Percentiles rank a stretch among this genome's conserved stretches.
Evolutionary conservation across 176 grass and related monocot genomes (phyloP).

Genomic region (Musa beccarii): DNA sequence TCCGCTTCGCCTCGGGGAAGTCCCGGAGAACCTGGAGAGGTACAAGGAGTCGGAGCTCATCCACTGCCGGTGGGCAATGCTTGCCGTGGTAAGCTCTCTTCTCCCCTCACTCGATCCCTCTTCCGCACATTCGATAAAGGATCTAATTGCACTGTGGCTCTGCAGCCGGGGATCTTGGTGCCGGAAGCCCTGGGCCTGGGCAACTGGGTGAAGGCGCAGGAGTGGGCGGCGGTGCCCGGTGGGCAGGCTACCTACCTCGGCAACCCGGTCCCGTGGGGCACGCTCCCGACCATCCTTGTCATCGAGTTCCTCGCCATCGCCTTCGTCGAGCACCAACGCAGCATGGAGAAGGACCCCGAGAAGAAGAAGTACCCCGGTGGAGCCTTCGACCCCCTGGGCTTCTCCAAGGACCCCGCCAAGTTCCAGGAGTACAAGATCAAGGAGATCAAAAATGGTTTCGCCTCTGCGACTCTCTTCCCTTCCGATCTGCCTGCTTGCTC

Average conservation of each 20-base stretch:
- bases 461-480: not conserved
- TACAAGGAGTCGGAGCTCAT: slow-evolving; percentile 99
- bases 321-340: slow-evolving; percentile 98
- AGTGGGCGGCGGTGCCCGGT: slow-evolving; percentile 84
- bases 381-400: slow-evolving; percentile 96
- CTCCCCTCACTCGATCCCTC: not conserved
- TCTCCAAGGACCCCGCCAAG: slow-evolving; percentile 95
- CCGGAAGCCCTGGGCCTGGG: slow-evolving; percentile 88
- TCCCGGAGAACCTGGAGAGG: slow-evolving; percentile 91
- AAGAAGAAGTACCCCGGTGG: slow-evolving; percentile 99
- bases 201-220: slow-evolving; percentile 99
- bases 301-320: slow-evolving; percentile 96
- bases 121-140: not conserved
- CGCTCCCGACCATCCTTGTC: slow-evolving; percentile 73
- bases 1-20: slow-evolving; percentile 62
- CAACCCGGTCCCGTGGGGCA: slow-evolving; percentile 84
- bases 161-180: slow-evolving; percentile 73
- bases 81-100: slow-evolving; percentile 48
- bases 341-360: slow-evolving; percentile 99
- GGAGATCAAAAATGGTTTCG: slow-evolving; percentile 94
- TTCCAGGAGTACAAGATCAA: slow-evolving; percentile 95
- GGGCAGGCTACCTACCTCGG: slow-evolving; percentile 89
- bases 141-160: not conserved
- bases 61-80: slow-evolving; percentile 99
- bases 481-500: no score